Evolutionary conservation across 257 asterid species (phyloP), one percentile per base, ranked within the genome.

Genomic region (Nicotiana sylvestris): DNA sequence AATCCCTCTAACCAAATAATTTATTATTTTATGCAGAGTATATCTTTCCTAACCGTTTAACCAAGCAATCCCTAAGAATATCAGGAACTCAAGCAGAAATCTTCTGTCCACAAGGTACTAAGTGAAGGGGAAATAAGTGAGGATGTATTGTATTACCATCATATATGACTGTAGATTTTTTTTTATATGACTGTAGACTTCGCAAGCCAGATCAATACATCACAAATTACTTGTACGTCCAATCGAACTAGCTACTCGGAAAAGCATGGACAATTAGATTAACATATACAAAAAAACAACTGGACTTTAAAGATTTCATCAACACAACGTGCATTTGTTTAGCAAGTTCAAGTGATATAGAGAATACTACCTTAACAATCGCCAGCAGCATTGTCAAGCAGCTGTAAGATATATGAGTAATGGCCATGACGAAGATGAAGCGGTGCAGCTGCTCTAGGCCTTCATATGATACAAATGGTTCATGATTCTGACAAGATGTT

Each of bases 391-490:
- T 96, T 49, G 99, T 96, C 78, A 96, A 87, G 92, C 99, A 96
- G 84, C 99, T 96, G 87, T 96, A 96, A 64, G 98, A 89, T 83
- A 96, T 85, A 82, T 96, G 99, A 6, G 98, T 94, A 81, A 94
- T 82, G 35, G 99, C 98, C 99, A 96, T 96, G 85, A 94, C 97
- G 84, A 96, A 96, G 87, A 96, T 94, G 92, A 96, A 96, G 64
- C 99, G 92, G 80, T 96, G 98, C 82, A 96, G 97, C 82, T 96
- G 98, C 91, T 96, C 99, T 35, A 96, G 98, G 84, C 98, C 99
- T 91, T 96, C 99, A 84, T 94, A 93, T 12, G 99, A 96, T 76
- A 94, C 92, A 86, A 96, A 96, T 3, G 99, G 98, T 80, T 96
- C 99, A 35, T 92, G 83, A 82, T 89, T 82, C 99, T 96, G 98